Evolutionary conservation across 2,329 filamentous ascomycete species (phyloP).

Genomic region (Aspergillus fructus): DNA sequence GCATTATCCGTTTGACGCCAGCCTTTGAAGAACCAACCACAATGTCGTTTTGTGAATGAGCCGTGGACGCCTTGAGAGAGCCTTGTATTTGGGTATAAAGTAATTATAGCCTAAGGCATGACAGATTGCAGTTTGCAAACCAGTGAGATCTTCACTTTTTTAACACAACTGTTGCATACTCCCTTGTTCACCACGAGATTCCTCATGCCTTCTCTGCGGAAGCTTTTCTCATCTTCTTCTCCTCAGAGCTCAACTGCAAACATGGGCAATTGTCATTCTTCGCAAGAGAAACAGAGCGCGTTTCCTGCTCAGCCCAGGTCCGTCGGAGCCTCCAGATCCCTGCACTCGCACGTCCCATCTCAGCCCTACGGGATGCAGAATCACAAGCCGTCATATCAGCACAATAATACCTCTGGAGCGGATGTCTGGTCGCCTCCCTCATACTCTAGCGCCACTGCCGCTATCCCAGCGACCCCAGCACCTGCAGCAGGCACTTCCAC

Average conservation of each 20-base stretch:
- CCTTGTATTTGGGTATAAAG: background rate
- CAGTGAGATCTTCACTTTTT: too few species aligned
- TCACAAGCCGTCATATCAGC: background rate
- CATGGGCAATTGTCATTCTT: constrained; percentile 12
- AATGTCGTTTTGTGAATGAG: background rate
- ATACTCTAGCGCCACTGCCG: constrained; percentile 8
- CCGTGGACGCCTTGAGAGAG: background rate
- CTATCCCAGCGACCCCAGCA: background rate
- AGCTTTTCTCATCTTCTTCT: background rate
- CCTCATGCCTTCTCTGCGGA: background rate
- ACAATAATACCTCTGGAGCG: background rate
- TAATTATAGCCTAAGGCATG: background rate
- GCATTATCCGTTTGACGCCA: background rate
- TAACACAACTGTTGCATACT: background rate
- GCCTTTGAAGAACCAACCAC: background rate
- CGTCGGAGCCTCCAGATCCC: constrained; percentile 5
- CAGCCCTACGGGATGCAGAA: constrained; percentile 2
- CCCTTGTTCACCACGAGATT: background rate
- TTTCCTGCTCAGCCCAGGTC: constrained; percentile 1
- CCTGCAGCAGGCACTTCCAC: constrained; percentile 22
- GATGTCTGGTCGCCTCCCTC: constrained; percentile 21
- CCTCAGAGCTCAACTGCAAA: background rate
- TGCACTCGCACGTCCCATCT: background rate
- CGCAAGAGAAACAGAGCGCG: background rate
- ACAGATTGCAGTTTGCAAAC: too few species aligned